Percentiles rank a stretch among this genome's conserved stretches.
Conservation (phyloP, 768 basidiomycete species). For the Phallus indusiatus region DNA sequence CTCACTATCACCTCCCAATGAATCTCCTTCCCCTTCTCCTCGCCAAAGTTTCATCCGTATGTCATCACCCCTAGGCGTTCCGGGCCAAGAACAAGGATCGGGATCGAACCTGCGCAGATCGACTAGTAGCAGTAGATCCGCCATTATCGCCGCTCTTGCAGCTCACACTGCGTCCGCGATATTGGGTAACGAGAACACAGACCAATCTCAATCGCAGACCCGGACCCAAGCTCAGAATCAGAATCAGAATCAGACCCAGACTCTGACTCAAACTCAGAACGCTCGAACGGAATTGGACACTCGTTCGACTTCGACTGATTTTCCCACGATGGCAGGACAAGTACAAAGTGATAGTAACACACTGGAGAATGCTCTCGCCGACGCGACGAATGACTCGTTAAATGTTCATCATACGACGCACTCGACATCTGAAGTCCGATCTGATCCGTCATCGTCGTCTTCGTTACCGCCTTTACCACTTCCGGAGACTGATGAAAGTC, state of each 20-base stretch:
- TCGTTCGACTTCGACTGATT: too few relatives aligned
- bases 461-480: neutral
- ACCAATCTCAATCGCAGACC: neutral
- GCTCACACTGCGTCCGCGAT: slow-evolving; percentile 7
- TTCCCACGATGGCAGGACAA: too few relatives aligned
- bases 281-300: too few relatives aligned
- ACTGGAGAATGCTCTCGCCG: neutral
- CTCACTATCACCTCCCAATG: neutral
- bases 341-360: too few relatives aligned
- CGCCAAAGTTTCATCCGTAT: neutral
- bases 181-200: neutral
- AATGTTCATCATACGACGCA: too few relatives aligned
- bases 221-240: neutral
- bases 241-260: neutral
- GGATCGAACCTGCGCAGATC: neutral
- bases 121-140: neutral
- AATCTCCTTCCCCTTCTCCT: neutral
- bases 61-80: neutral
- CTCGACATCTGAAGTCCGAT: neutral
- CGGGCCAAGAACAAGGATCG: neutral
- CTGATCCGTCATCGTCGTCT: neutral
- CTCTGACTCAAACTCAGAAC: neutral
- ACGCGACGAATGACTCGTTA: neutral
- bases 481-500: neutral
- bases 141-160: neutral